phyloP scores from a whole-genome alignment of 306 rosid species.

The Cicer bijugum region DNA sequence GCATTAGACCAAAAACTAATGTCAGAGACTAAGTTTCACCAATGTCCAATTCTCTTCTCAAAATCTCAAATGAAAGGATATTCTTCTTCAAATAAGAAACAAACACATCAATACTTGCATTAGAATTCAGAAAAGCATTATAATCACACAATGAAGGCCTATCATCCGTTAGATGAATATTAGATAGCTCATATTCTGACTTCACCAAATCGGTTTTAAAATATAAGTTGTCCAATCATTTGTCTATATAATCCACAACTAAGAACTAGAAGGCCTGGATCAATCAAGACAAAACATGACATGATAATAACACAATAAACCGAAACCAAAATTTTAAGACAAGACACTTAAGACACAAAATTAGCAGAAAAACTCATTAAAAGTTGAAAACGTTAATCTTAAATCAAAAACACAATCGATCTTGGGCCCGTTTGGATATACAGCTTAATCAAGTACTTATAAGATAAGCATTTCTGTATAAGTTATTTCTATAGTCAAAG shows the following conservation, averaged over 20 bases:
- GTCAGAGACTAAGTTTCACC: neutral
- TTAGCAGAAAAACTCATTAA: neutral
- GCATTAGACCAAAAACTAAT: constrained; percentile 47
- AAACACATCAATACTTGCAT: neutral
- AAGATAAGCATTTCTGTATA: no score
- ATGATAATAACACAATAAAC: neutral
- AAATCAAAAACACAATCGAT: neutral
- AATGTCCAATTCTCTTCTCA: constrained; percentile 22
- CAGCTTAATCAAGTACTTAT: no score
- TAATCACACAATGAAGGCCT: neutral
- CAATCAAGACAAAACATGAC: neutral
- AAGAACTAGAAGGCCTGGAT: neutral
- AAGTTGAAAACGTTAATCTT: neutral
- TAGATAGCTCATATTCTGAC: neutral
- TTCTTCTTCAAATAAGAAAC: constrained; percentile 26
- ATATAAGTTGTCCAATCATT: neutral
- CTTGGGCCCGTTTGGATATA: no score
- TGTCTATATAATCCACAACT: neutral
- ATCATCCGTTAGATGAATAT: neutral
- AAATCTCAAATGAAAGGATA: constrained; percentile 28
- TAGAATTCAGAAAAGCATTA: constrained; percentile 26
- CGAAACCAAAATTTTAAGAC: neutral
- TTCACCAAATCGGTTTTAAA: neutral
- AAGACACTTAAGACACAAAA: neutral
- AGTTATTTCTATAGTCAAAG: no score